Percentiles rank a stretch among this genome's conserved stretches.
Conservation (phyloP, 2,329 filamentous ascomycete genomes). For the Sporothrix variecibatus region DNA sequence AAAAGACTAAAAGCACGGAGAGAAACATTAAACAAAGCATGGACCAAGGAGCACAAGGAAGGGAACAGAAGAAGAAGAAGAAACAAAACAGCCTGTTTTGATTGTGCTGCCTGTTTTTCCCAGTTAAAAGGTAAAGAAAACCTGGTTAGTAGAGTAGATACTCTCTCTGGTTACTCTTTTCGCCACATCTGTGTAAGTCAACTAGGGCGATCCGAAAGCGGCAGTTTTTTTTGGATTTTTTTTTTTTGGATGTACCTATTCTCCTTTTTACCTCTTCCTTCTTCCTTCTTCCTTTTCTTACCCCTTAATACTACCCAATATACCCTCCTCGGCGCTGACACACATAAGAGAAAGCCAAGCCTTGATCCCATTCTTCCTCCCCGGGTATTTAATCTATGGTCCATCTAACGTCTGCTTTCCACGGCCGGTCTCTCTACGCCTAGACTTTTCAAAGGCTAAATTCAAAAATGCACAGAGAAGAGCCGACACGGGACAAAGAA, state of each 20-base stretch:
- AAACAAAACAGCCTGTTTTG: not conserved
- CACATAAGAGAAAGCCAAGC: not conserved
- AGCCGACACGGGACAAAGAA: not conserved
- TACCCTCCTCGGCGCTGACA: slow-evolving; percentile 1
- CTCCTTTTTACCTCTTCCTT: not conserved
- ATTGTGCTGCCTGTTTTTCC: slow-evolving; percentile 1
- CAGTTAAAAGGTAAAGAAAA: not conserved
- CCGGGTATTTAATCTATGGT: not conserved
- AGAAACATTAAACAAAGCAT: not conserved
- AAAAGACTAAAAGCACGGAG: not conserved
- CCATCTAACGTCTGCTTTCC: not conserved
- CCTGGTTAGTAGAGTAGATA: not conserved
- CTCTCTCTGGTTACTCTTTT: not conserved
- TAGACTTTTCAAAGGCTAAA: not conserved
- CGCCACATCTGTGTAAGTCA: slow-evolving; percentile 14
- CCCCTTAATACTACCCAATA: slow-evolving; percentile 1
- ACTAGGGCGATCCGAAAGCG: slow-evolving; percentile 5
- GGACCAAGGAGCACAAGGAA: not conserved
- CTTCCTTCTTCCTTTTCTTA: not conserved
- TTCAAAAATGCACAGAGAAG: not conserved
- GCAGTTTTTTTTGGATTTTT: not conserved
- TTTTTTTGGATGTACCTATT: not conserved
- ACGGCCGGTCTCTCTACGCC: not conserved
- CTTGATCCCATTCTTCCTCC: not conserved
- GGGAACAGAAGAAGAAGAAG: not conserved